These are phyloP conservation scores for Alternaria tenuissima DNA, from an alignment of 2,329 filamentous ascomycete genomes.

Conservation along the genomic window DNA sequence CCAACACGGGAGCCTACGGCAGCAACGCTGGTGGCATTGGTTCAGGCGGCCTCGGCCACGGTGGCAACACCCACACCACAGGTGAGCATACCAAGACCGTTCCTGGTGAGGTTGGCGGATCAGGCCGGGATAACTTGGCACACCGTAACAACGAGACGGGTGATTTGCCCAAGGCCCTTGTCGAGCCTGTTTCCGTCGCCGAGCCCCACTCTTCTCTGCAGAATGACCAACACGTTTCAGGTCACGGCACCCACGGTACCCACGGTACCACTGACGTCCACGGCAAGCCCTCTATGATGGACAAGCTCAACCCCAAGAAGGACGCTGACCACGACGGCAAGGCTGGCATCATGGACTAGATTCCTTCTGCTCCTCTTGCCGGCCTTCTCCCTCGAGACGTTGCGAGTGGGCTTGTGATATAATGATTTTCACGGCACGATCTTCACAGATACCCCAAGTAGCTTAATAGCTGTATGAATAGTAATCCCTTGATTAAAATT, in stretches of 20 bases:
- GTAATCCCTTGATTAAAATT: constrained; percentile 1
- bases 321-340: constrained; percentile 65
- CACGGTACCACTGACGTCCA: constrained; percentile 6
- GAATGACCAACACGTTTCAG: not conserved
- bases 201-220: constrained; percentile 13
- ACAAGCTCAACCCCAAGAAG: constrained; percentile 61
- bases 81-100: constrained; percentile 11
- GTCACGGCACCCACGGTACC: not conserved
- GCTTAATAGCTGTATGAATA: constrained; percentile 13
- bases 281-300: constrained; percentile 57
- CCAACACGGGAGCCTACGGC: not conserved
- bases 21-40: not conserved
- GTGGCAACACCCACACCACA: constrained; percentile 2
- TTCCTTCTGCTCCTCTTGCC: not conserved
- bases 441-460: constrained; percentile 14
- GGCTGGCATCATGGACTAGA: constrained; percentile 61
- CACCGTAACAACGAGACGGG: constrained; percentile 14
- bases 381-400: not conserved
- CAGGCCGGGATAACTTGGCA: constrained; percentile 1
- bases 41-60: not conserved
- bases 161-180: constrained; percentile 18
- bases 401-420: not conserved
- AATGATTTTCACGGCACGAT: constrained; percentile 9
- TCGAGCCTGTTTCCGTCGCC: constrained; percentile 13
- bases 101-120: constrained; percentile 1